Base-by-base conservation (phyloP, 2,329 filamentous ascomycete genomes). In the Colletotrichum costaricense region DNA sequence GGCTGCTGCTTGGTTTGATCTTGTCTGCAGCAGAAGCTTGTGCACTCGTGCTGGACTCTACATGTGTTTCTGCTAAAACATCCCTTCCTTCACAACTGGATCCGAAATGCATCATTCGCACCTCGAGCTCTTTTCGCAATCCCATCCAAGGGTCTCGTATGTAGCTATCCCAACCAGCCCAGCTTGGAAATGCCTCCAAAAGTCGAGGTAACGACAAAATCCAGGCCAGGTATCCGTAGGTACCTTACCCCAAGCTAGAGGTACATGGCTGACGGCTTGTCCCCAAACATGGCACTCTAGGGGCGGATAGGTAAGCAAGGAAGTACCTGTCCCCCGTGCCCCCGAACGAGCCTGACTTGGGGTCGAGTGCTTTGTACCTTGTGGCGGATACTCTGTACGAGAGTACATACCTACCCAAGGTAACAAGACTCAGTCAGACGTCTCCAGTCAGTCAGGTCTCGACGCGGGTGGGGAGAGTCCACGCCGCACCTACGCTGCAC, bases 381-480 rank as follows among this genome's bases (percentile, higher is more conserved):
- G 33, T 35, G 33, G 33, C 33, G 33, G 33, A 12, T 35, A 35
- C 33, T 35, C 11, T 11, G 33, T 35, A 5, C 33, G 12, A 35
- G 33, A 12, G 33, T 12, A 35, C 33, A 12, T 35, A 11, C 11
- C 33, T 5, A 11, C 33, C 11, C 12, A 12, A 52, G 60, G 62
- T 30, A 24, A 70, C 60, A 71, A 42, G 42, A 59, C 67, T 59
- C 67, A 66, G 71, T 62, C 60, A 65, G 52, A 73, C n/a, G 70
- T 62, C 60, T 70, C 70, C 60, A 70, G 56, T 59, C 67, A 58
- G 63, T 59, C 67, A 58, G 63, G 54, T 72, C 38, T 69, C 59
- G 59, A 64, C 52, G 55, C 38, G 62, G 63, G 67, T 73, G 70
- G 71, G 71, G 71, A 73, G 60, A 70, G 55, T 30, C 59, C 69